phyloP scores from a whole-genome alignment of 192 early-diverging fungal species.

The Thoreauomyces humboldtii region DNA sequence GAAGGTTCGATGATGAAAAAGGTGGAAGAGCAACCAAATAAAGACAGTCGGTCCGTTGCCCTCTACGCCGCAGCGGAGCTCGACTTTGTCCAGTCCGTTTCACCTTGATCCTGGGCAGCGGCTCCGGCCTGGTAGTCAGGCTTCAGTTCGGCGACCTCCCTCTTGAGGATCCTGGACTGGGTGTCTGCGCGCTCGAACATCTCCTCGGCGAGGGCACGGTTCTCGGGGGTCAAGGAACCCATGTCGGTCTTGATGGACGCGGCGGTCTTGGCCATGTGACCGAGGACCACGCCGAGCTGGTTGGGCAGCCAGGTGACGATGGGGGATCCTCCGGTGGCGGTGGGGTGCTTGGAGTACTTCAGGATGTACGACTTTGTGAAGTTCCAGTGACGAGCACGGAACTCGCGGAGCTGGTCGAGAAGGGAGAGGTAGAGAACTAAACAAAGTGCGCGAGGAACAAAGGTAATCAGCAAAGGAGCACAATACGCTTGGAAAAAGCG shows the following conservation, averaged over 20 bases:
- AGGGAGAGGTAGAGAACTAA: conserved; percentile 68
- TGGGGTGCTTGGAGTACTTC: conserved; percentile 69
- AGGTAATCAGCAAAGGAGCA: conserved; percentile 22
- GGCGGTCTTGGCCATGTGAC: conserved; percentile 51
- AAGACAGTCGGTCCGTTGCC: too few relatives aligned
- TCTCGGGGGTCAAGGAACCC: conserved; percentile 49
- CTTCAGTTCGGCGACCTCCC: conserved; percentile 63
- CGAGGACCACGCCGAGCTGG: conserved; percentile 60
- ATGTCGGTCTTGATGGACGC: conserved; percentile 47
- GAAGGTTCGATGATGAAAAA: too few relatives aligned
- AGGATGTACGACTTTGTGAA: conserved; percentile 86
- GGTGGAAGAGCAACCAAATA: too few relatives aligned
- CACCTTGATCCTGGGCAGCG: conserved; percentile 1
- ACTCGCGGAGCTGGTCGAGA: conserved; percentile 80
- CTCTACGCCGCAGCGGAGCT: too few relatives aligned
- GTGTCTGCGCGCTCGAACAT: conserved; percentile 56
- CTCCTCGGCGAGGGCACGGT: conserved; percentile 60
- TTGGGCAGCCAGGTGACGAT: conserved; percentile 71
- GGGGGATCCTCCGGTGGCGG: conserved; percentile 71
- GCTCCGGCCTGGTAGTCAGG: neutral
- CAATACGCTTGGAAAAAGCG: neutral
- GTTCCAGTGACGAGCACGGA: conserved; percentile 84
- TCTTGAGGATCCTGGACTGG: conserved; percentile 60
- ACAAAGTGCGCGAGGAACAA: too few relatives aligned
- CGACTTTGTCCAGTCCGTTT: conserved; percentile 15